Conservation (phyloP, 164 flowering plant species). For the Nymphaea thermarum region DNA sequence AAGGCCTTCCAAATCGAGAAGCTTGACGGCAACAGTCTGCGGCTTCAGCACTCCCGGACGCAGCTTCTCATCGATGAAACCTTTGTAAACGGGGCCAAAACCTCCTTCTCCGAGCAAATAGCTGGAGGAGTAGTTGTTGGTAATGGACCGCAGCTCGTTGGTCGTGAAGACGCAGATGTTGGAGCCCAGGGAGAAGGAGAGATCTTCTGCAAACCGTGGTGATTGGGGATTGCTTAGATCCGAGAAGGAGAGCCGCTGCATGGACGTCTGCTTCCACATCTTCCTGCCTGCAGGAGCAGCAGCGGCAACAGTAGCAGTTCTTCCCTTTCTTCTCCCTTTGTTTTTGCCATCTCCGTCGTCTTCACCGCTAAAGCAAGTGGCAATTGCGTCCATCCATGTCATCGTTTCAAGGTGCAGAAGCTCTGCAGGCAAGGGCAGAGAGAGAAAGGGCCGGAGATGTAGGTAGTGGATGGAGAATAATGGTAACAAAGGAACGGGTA, state of each 20-base stretch:
- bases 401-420: neutral
- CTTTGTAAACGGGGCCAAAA: slow-evolving; percentile 74
- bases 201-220: slow-evolving; percentile 29
- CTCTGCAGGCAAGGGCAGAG: neutral
- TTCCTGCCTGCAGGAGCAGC: neutral
- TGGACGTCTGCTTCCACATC: neutral
- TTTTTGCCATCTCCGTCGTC: neutral
- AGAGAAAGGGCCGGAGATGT: neutral
- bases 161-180: slow-evolving; percentile 48
- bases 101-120: slow-evolving; percentile 74
- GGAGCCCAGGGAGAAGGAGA: slow-evolving; percentile 45
- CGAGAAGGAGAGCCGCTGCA: neutral
- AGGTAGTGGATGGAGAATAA: neutral
- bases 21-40: slow-evolving; percentile 70
- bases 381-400: neutral
- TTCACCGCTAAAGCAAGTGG: neutral
- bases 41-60: slow-evolving; percentile 40
- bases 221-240: slow-evolving; percentile 16
- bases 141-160: slow-evolving; percentile 40
- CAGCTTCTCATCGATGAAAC: slow-evolving; percentile 52
- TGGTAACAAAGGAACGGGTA: neutral
- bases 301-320: too few relatives aligned
- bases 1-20: slow-evolving; percentile 55
- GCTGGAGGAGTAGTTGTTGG: slow-evolving; percentile 33
- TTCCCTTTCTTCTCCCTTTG: neutral